Conservation (phyloP, 352 stramenopile species). For the Phytophthora aleatoria region DNA sequence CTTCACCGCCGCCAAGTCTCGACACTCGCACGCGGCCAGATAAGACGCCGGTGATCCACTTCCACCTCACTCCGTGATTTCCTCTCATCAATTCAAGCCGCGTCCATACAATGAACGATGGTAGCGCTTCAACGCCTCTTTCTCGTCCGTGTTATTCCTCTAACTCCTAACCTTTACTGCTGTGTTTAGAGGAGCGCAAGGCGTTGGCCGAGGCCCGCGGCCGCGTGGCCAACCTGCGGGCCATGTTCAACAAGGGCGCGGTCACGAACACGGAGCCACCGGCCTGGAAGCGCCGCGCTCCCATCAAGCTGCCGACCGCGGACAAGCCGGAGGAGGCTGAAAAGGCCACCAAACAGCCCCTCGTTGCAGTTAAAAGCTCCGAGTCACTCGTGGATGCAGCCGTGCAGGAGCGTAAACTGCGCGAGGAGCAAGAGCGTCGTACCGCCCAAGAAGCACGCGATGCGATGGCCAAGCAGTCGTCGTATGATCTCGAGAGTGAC, state of each 20-base stretch:
- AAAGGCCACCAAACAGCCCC: conserved; percentile 11
- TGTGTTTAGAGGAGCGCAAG: conserved; percentile 48
- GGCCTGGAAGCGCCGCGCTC: conserved; percentile 14
- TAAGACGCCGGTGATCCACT: conserved; percentile 2
- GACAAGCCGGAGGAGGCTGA: conserved; percentile 41
- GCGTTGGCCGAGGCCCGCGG: conserved; percentile 51
- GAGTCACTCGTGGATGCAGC: conserved; percentile 56
- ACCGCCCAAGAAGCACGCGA: conserved; percentile 39
- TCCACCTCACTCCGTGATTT: conserved; percentile 16
- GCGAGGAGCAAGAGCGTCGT: conserved; percentile 45
- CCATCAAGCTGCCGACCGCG: conserved; percentile 25
- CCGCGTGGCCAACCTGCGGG: conserved; percentile 62
- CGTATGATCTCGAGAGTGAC: conserved; percentile 44
- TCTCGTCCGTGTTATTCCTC: not conserved
- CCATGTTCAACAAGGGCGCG: conserved; percentile 69
- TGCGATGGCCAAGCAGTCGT: conserved; percentile 42
- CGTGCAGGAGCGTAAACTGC: conserved; percentile 49
- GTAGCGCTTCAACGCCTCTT: not conserved
- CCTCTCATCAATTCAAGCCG: conserved; percentile 5
- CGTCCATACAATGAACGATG: conserved; percentile 19
- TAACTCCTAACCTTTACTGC: not conserved
- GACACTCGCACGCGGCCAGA: not conserved
- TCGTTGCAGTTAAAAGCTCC: conserved; percentile 40
- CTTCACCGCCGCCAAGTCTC: not conserved
- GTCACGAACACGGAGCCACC: conserved; percentile 29